Conservation (phyloP, 2,329 filamentous ascomycete species). For the Colletotrichum eremochloae region DNA sequence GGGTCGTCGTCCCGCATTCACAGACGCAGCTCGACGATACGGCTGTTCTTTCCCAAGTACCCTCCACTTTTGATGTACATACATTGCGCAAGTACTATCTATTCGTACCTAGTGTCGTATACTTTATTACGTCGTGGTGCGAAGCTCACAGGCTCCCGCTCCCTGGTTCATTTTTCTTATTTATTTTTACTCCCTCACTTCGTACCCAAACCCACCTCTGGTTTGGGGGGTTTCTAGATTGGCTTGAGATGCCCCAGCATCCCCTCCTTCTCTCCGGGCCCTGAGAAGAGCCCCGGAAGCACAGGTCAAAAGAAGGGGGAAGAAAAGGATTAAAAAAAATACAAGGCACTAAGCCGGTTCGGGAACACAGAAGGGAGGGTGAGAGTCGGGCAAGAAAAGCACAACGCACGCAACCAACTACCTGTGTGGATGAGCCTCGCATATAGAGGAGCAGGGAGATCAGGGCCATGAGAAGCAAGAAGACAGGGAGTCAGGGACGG, state of each 20-base stretch:
- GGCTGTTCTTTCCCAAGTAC: constrained; percentile 23
- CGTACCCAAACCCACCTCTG: background rate
- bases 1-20: constrained; percentile 31
- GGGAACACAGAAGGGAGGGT: background rate
- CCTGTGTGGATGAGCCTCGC: background rate
- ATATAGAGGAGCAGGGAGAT: background rate
- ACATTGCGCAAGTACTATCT: constrained; percentile 15
- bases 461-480: background rate
- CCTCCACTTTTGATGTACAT: constrained; percentile 37
- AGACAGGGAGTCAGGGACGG: constrained; percentile 21
- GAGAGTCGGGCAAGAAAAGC: background rate
- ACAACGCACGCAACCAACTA: background rate
- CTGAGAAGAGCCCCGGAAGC: background rate
- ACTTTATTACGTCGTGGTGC: constrained; percentile 1
- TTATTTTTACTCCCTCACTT: background rate
- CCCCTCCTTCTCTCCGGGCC: background rate
- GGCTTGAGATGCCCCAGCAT: constrained; percentile 17
- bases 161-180: background rate
- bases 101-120: too few species aligned
- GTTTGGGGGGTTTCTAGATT: constrained; percentile 19
- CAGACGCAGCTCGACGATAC: constrained; percentile 20
- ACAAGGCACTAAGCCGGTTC: background rate
- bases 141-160: constrained; percentile 1
- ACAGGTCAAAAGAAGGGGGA: background rate
- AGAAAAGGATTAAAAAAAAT: background rate